Evolutionary conservation across 169 alveolate species (phyloP).

Genomic region (Hepatocystis sp.): DNA sequence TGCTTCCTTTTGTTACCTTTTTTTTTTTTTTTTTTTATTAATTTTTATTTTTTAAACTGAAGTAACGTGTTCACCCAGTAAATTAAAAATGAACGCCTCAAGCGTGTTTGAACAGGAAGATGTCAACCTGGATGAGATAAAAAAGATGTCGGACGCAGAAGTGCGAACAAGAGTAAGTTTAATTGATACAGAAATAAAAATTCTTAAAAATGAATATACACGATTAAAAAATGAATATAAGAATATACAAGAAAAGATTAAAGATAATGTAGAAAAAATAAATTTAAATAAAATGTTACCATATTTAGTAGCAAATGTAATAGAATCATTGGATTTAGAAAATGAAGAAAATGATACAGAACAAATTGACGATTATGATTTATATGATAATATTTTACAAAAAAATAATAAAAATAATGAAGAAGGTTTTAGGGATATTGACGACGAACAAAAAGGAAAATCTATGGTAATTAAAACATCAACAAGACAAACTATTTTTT

Average conservation of each 20-base stretch:
- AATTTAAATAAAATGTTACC: constrained; percentile 98
- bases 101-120: constrained; percentile 36
- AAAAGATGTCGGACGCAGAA: constrained; percentile 79
- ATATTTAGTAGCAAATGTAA: constrained; percentile 98
- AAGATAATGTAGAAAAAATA: constrained; percentile 96
- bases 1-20: no score
- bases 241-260: constrained; percentile 89
- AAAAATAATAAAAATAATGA: constrained; percentile 8
- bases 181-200: constrained; percentile 91
- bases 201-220: constrained; percentile 91
- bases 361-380: constrained; percentile 45
- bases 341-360: constrained; percentile 67
- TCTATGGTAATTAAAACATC: constrained; percentile 94
- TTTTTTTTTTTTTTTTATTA: no score
- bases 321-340: constrained; percentile 87
- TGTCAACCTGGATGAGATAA: constrained; percentile 78
- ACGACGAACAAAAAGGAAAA: constrained; percentile 87
- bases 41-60: no score
- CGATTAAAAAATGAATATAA: constrained; percentile 91
- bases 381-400: constrained; percentile 40
- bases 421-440: constrained; percentile 74
- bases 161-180: constrained; percentile 81
- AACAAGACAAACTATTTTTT: constrained; percentile 97
- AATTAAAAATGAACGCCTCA: constrained; percentile 68
- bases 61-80: no score